Conservation (phyloP, 2,329 filamentous ascomycete species). For the Coniella lustricola region DNA sequence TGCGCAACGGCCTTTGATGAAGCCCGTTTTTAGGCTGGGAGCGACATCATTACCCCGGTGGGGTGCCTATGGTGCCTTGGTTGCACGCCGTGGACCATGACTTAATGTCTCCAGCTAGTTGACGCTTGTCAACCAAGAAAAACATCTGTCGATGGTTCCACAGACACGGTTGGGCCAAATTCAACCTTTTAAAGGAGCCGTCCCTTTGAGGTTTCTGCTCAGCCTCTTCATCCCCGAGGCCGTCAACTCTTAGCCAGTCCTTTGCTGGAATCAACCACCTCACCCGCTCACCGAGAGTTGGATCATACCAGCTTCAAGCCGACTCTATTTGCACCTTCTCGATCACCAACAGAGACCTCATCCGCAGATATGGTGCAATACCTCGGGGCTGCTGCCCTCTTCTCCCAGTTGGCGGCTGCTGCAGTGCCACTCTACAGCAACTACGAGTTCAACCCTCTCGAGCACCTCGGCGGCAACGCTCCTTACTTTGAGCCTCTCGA, state of each 20-base stretch:
- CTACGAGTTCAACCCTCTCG: conserved; percentile 45
- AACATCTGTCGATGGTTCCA: too few species aligned
- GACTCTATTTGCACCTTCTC: neutral
- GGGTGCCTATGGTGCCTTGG: too few species aligned
- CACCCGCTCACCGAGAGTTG: too few species aligned
- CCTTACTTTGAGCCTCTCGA: conserved; percentile 52
- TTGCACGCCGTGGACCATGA: too few species aligned
- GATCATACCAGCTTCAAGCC: too few species aligned
- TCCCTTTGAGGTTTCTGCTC: too few species aligned
- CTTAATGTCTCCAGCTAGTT: too few species aligned
- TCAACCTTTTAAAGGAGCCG: too few species aligned
- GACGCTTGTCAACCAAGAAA: too few species aligned
- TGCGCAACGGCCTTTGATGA: neutral
- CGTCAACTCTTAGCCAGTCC: too few species aligned
- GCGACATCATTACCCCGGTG: neutral
- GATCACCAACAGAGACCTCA: neutral
- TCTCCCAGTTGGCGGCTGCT: neutral
- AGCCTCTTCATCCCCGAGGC: neutral
- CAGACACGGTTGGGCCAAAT: too few species aligned
- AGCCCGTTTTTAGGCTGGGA: neutral
- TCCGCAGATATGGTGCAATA: neutral
- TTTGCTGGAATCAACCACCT: too few species aligned
- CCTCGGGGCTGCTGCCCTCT: neutral
- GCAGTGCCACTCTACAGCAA: conserved; percentile 31
- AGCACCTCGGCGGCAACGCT: conserved; percentile 48